These are phyloP conservation scores for Starmerella sp. DNA, from an alignment of 805 yeast species.

Conservation along the genomic window DNA sequence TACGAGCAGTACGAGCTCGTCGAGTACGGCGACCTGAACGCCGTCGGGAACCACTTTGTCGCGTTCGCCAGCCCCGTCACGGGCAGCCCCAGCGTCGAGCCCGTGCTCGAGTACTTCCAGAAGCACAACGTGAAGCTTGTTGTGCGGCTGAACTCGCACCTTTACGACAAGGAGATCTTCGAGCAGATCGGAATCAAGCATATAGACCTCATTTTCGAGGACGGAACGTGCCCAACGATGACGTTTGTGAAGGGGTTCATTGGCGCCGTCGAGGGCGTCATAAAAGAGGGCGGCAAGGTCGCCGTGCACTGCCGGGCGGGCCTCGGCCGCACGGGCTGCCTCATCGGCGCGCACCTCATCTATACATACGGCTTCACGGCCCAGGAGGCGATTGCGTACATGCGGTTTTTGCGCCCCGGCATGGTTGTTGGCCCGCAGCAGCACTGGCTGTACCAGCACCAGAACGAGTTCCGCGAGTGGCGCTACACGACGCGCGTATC, in stretches of 20 bases:
- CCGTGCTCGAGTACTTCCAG: constrained; percentile 68
- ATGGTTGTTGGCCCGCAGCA: constrained; percentile 99
- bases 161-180: constrained; percentile 77
- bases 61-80: constrained; percentile 93
- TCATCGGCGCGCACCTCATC: constrained; percentile 92
- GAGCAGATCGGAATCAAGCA: constrained; percentile 76
- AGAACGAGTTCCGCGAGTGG: constrained; percentile 94
- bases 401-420: constrained; percentile 95
- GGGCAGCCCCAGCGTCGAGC: constrained; percentile 28
- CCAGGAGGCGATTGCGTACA: constrained; percentile 87
- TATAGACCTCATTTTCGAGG: constrained; percentile 92
- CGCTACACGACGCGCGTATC: constrained; percentile 79
- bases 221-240: constrained; percentile 95
- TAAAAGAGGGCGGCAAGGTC: constrained; percentile 75
- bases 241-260: constrained; percentile 84
- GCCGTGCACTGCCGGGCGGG: constrained; percentile 99
- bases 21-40: constrained; percentile 93
- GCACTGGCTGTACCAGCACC: constrained; percentile 95
- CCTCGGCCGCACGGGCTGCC: constrained; percentile 92
- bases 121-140: constrained; percentile 72
- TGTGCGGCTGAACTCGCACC: constrained; percentile 81
- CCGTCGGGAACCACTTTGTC: constrained; percentile 81
- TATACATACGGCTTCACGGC: constrained; percentile 97
- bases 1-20: constrained; percentile 91
- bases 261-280: constrained; percentile 88